phyloP scores from a whole-genome alignment of 768 basidiomycete species.

The Panaeolus papilionaceus region DNA sequence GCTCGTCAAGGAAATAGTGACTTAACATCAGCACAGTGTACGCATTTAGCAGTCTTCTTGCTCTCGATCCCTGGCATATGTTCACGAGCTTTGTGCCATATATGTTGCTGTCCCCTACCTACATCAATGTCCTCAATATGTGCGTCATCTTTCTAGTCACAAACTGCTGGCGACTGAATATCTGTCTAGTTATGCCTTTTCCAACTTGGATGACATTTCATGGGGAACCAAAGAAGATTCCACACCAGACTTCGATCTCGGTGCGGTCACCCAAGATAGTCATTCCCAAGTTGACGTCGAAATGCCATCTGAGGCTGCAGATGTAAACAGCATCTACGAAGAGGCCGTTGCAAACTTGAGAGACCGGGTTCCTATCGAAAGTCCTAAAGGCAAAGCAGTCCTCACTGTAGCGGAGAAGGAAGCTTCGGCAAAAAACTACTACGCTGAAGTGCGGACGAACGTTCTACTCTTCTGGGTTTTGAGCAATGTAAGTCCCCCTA shows the following conservation, averaged over 20 bases:
- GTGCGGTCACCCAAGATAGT: conserved; percentile 81
- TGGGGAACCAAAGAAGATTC: conserved; percentile 97
- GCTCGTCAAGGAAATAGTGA: background rate
- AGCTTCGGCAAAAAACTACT: conserved; percentile 82
- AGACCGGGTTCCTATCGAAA: conserved; percentile 39
- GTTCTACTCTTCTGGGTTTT: conserved; percentile 82
- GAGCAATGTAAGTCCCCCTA: conserved; percentile 63
- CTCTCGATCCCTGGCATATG: conserved; percentile 97
- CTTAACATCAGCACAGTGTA: conserved; percentile 58
- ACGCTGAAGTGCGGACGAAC: conserved; percentile 87
- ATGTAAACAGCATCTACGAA: conserved; percentile 84
- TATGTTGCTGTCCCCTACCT: conserved; percentile 83
- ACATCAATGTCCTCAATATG: conserved; percentile 81
- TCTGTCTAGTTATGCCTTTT: conserved; percentile 73
- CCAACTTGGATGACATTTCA: conserved; percentile 87
- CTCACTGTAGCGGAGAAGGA: conserved; percentile 66
- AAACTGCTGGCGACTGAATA: background rate
- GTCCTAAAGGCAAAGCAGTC: conserved; percentile 32
- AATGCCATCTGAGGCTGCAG: conserved; percentile 80
- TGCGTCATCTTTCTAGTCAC: conserved; percentile 40
- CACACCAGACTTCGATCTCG: conserved; percentile 76
- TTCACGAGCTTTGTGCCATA: conserved; percentile 91
- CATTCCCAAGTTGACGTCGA: conserved; percentile 88
- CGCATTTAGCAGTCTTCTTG: conserved; percentile 76
- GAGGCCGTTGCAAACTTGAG: conserved; percentile 79